phyloP scores from a whole-genome alignment of 345 rosid genomes.

The Aethionema arabicum region DNA sequence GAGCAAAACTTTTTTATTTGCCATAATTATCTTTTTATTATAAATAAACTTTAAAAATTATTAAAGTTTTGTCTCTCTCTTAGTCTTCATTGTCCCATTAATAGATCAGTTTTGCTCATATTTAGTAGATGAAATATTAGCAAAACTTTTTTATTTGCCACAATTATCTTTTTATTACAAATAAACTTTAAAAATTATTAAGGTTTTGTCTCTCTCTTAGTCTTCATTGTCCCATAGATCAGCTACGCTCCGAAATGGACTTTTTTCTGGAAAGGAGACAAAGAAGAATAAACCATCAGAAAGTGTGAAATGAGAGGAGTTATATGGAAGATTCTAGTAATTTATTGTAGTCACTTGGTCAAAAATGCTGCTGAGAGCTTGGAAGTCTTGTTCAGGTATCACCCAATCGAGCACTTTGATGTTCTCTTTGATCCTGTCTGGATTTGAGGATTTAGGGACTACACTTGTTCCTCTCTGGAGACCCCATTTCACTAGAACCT shows the following conservation, averaged over 20 bases:
- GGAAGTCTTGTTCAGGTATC: constrained; percentile 49
- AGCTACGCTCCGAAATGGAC: constrained; percentile 52
- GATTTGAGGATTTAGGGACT: constrained; percentile 48
- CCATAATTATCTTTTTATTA: too few relatives aligned
- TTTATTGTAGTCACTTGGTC: constrained; percentile 32
- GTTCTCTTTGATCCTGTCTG: constrained; percentile 55
- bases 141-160: too few relatives aligned
- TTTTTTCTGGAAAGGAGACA: constrained; percentile 35
- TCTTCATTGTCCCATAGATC: constrained; percentile 62
- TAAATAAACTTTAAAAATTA: too few relatives aligned
- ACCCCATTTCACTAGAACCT: constrained; percentile 56
- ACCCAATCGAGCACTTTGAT: constrained; percentile 49
- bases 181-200: too few relatives aligned
- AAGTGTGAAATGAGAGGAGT: constrained; percentile 11
- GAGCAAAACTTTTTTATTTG: too few relatives aligned
- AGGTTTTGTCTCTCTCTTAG: constrained; percentile 16
- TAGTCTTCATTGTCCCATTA: constrained; percentile 61
- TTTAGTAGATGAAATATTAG: too few relatives aligned
- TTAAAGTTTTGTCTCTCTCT: not conserved
- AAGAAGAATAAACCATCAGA: not conserved
- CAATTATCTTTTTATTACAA: too few relatives aligned
- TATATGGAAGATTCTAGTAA: constrained; percentile 2
- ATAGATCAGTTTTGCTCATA: constrained; percentile 58
- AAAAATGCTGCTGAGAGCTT: constrained; percentile 41
- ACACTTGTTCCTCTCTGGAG: constrained; percentile 59